A percentile compares a stretch with the other conserved stretches of the same genome.
Evolutionary conservation across 2,329 filamentous ascomycete species (phyloP).

Genomic region (Microsporum ferrugineum): DNA sequence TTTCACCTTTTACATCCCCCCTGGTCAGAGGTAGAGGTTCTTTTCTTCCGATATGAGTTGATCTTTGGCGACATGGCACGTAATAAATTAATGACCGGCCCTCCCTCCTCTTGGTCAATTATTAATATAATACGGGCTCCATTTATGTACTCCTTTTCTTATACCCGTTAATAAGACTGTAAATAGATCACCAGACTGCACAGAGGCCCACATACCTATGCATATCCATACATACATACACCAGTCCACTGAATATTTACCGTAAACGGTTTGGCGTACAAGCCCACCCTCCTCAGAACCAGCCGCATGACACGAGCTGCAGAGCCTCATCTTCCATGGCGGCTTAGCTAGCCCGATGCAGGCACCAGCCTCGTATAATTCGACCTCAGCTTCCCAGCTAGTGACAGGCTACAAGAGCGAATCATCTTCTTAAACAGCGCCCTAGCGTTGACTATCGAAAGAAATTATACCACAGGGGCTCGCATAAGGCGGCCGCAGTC

Average conservation of each 20-base stretch:
- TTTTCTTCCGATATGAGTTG: background rate
- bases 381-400: background rate
- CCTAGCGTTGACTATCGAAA: background rate
- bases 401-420: background rate
- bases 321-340: background rate
- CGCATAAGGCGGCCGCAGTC: background rate
- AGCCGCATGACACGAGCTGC: background rate
- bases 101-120: background rate
- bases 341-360: background rate
- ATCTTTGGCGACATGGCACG: background rate
- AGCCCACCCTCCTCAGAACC: too few species aligned
- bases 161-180: too few species aligned
- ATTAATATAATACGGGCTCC: background rate
- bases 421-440: background rate
- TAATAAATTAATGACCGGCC: background rate
- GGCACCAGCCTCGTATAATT: background rate
- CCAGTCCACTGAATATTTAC: too few species aligned
- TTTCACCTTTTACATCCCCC: background rate
- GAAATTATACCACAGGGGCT: background rate
- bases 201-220: too few species aligned
- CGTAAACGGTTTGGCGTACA: too few species aligned
- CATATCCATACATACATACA: too few species aligned
- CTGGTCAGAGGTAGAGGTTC: background rate
- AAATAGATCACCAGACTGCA: too few species aligned
- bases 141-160: background rate